These are phyloP conservation scores for Ascochyta rabiei DNA, from an alignment of 2,329 filamentous ascomycete genomes.

Conservation along the genomic window DNA sequence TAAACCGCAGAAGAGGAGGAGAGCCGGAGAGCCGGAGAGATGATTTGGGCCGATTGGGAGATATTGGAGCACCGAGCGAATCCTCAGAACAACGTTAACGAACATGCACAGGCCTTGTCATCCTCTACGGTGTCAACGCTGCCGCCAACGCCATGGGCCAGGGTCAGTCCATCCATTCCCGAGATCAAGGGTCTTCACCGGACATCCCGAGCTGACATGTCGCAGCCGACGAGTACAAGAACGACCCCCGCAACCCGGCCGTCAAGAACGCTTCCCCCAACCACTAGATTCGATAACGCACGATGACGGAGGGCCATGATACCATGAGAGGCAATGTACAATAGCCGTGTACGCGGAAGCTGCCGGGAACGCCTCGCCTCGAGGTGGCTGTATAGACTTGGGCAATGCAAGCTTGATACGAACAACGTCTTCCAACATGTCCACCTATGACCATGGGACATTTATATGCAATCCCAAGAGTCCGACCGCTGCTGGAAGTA, in stretches of 20 bases:
- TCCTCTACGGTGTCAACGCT: slow-evolving; percentile 91
- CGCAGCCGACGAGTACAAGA: slow-evolving; percentile 91
- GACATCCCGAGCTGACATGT: slow-evolving; percentile 24
- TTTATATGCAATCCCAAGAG: background rate
- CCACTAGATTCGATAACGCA: slow-evolving; percentile 35
- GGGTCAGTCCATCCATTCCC: slow-evolving; percentile 63
- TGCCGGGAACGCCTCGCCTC: slow-evolving; percentile 18
- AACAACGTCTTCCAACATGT: background rate
- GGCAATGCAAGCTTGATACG: slow-evolving; percentile 26
- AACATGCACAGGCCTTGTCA: slow-evolving; percentile 69
- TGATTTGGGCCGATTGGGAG: slow-evolving; percentile 16
- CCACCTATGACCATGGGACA: background rate
- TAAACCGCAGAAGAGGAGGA: background rate
- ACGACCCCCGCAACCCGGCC: slow-evolving; percentile 86
- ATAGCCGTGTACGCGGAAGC: slow-evolving; percentile 37
- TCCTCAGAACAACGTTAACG: slow-evolving; percentile 25
- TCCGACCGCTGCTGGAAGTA: background rate
- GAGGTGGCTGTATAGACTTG: slow-evolving; percentile 44
- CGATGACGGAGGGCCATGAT: slow-evolving; percentile 23
- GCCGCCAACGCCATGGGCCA: slow-evolving; percentile 76
- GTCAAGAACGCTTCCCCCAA: slow-evolving; percentile 41
- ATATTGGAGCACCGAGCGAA: background rate
- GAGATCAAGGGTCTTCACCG: background rate
- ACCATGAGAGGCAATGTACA: slow-evolving; percentile 43
- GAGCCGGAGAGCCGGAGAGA: slow-evolving; percentile 6